Conservation (phyloP, 1,284 basidiomycete species). For the Neonothopanus nambi region DNA sequence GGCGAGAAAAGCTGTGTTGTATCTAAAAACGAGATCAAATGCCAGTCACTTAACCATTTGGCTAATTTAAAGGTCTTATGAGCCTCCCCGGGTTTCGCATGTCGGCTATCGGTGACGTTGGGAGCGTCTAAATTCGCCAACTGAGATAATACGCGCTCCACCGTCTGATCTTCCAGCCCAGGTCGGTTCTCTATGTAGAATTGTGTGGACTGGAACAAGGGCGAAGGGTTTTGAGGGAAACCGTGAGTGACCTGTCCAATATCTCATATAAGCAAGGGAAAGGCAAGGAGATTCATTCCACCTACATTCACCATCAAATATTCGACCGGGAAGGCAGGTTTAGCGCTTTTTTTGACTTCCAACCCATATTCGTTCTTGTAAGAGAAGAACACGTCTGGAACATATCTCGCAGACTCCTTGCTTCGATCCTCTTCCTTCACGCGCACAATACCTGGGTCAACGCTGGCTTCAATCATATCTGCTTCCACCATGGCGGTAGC, state of each 20-base stretch:
- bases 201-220: conserved; percentile 76
- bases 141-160: conserved; percentile 67
- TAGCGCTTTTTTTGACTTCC: conserved; percentile 98
- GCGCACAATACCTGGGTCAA: conserved; percentile 88
- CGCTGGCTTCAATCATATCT: conserved; percentile 97
- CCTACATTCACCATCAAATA: conserved; percentile 95
- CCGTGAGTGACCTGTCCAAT: conserved; percentile 88
- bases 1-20: conserved; percentile 81
- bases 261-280: conserved; percentile 2
- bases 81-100: conserved; percentile 40
- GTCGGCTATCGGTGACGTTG: conserved; percentile 52
- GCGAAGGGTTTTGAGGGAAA: conserved; percentile 89
- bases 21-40: conserved; percentile 85
- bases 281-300: conserved; percentile 15
- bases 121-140: conserved; percentile 63
- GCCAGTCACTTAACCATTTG: conserved; percentile 91
- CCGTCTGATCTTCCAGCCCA: conserved; percentile 82
- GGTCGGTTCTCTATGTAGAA: conserved; percentile 93
- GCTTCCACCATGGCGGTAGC: conserved; percentile 96
- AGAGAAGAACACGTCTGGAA: conserved; percentile 99
- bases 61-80: conserved; percentile 65
- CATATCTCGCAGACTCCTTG: conserved; percentile 78
- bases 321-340: conserved; percentile 98
- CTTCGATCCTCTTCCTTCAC: conserved; percentile 82
- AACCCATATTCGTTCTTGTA: conserved; percentile 98